Base-by-base conservation (phyloP, 106 monocot genomes). In the Apostasia shenzhenica region DNA sequence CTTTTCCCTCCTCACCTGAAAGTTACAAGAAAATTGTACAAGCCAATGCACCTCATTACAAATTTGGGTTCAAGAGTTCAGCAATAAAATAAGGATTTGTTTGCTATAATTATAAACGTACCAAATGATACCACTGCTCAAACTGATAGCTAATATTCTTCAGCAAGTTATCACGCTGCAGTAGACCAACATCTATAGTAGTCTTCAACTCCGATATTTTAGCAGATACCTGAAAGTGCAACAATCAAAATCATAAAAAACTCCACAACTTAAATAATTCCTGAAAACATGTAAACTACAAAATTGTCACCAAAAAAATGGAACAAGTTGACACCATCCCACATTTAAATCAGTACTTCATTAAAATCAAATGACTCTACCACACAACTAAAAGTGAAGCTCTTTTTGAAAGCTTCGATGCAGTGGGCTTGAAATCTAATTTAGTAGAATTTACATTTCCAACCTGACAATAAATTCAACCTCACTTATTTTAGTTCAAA, bases 1-100 rank as follows among this genome's bases (percentile, higher is more conserved):
- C 72, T 91, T 95, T 72, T 95, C 95, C 57, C 57, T 88, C 74
- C 78, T 91, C 38, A 82, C 95, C 94, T 94, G 66, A 2, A 80
- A 76, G 7, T 73, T 60, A 62, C 8, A 65, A 50, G 2, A 60
- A 10, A 38, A 13, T 42, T 46, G 2, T 62, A 45, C 48, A 48
- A 66, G 49, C 66, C 52, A 39, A 38, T 26, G 40, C 1, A 60
- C 47, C 9, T 57, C 1, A n/a, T 12, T 8, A 67, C 3, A 12
- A 37, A 39, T 9, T 2, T 26, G 12, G 49, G 6, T 3, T 45
- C 41, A 45, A 0, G 56, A 52, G 0, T 54, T 67, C 2, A 43
- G 50, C 55, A 48, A 14, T n/a, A 67, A 50, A 45, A 57, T n/a
- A 53, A 53, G 26, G 11, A 64, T 8, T 46, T 45, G 50, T 55